A percentile compares a stretch with the other conserved stretches of the same genome.
Conservation (phyloP, 768 basidiomycete species). For the Saitozyma podzolica region DNA sequence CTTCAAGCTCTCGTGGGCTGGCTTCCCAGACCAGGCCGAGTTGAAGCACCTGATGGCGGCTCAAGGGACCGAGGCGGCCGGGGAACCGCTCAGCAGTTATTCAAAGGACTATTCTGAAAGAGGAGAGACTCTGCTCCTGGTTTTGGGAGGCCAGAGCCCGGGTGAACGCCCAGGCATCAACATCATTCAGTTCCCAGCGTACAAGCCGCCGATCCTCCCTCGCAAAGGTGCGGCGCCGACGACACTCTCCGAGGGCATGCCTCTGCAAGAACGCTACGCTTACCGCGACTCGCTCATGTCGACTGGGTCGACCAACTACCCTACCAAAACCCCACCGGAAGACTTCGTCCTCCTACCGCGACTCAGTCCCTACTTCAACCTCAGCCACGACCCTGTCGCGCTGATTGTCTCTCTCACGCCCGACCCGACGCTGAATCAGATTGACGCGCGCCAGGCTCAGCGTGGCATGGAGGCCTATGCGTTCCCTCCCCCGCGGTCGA, state of each 20-base stretch:
- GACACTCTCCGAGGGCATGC: slow-evolving; percentile 44
- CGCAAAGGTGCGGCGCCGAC: slow-evolving; percentile 24
- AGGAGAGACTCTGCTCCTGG: slow-evolving; percentile 69
- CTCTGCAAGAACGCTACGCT: slow-evolving; percentile 60
- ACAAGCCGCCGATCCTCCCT: slow-evolving; percentile 38
- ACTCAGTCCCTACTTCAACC: slow-evolving; percentile 67
- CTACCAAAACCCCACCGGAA: slow-evolving; percentile 63
- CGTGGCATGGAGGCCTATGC: slow-evolving; percentile 65
- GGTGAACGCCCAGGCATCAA: slow-evolving; percentile 65
- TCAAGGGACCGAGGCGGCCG: slow-evolving; percentile 47
- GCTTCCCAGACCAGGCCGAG: slow-evolving; percentile 61
- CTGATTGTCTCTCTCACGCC: slow-evolving; percentile 66
- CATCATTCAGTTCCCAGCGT: slow-evolving; percentile 65
- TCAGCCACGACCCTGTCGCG: slow-evolving; percentile 67
- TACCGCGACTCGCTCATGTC: slow-evolving; percentile 62
- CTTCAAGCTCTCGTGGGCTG: slow-evolving; percentile 82
- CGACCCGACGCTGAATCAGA: slow-evolving; percentile 43
- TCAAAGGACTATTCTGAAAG: slow-evolving; percentile 57
- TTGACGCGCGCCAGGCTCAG: slow-evolving; percentile 50
- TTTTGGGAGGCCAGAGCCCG: slow-evolving; percentile 72
- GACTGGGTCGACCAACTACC: slow-evolving; percentile 60
- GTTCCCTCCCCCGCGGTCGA: slow-evolving; percentile 66
- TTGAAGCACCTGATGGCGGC: slow-evolving; percentile 42
- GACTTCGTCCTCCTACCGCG: slow-evolving; percentile 78
- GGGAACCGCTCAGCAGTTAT: slow-evolving; percentile 42